A percentile compares a stretch with the other conserved stretches of the same genome.
phyloP scores from a whole-genome alignment of 306 rosid species.

The Trichosanthes cucumerina region DNA sequence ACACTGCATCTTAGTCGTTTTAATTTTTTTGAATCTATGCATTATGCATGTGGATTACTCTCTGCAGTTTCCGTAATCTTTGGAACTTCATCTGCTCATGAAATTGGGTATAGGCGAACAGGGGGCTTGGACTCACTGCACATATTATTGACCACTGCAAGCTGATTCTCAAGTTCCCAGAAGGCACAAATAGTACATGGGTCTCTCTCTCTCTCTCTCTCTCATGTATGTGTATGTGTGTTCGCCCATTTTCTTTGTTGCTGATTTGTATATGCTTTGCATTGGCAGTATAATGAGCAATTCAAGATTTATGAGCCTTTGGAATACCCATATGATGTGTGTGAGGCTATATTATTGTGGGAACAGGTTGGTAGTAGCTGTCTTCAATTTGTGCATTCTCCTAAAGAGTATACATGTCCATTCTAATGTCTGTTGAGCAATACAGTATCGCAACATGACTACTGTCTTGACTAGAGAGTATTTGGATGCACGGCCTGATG shows the following conservation, averaged over 20 bases:
- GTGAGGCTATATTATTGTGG: constrained; percentile 83
- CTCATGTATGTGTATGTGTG: neutral
- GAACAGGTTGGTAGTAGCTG: constrained; percentile 64
- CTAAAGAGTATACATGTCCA: neutral
- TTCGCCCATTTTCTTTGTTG: constrained; percentile 6
- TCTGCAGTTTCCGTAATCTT: neutral
- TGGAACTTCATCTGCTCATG: neutral
- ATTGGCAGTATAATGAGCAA: constrained; percentile 73
- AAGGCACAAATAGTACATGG: constrained; percentile 97
- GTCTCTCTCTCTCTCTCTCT: constrained; percentile 31
- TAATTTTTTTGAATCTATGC: neutral
- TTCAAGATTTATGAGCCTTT: constrained; percentile 78
- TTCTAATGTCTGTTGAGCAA: constrained; percentile 25
- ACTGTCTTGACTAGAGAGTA: constrained; percentile 92
- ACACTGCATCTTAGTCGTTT: neutral
- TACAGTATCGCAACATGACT: constrained; percentile 95
- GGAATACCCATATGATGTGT: constrained; percentile 65
- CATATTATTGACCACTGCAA: constrained; percentile 71
- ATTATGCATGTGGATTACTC: neutral
- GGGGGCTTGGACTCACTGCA: constrained; percentile 96
- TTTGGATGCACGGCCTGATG: constrained; percentile 75
- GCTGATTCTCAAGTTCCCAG: constrained; percentile 63
- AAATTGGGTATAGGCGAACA: constrained; percentile 55
- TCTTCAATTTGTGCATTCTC: constrained; percentile 2
- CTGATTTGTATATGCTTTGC: constrained; percentile 15